Base-by-base conservation (phyloP, 805 yeast species). In the Saccharomycopsis javanensis region DNA sequence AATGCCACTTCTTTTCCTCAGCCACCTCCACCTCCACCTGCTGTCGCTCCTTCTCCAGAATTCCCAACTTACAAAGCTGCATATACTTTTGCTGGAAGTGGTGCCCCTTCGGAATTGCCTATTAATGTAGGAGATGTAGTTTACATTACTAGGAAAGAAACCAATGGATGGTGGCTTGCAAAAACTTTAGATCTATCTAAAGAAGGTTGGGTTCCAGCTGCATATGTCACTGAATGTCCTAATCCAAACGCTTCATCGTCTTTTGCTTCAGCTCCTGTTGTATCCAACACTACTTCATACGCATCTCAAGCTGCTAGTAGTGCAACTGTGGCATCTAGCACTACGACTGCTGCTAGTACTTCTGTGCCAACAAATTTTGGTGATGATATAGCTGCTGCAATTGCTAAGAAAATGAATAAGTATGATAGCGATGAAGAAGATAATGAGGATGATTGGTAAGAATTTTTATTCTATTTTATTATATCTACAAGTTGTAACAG, bases 161-260 rank as follows among this genome's bases (percentile, higher is more conserved):
- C 84, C 51, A 91, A 88, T 61, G 96, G 97, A 16, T 94, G 99
- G 99, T 92, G 96, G 64, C 76, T 94, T 58, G 97, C 90, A 8
- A 86, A 86, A 68, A 76, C 81, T 34, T 68, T 85, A 60, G 91
- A 86, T 65, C 94, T 87, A 45, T 67, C 84, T 0, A 79, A 75
- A 57, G 94, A 90, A 68, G 99, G 99, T 4, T 94, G 99, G 99
- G 92, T 94, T 11, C 99, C 99, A 13, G 85, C 94, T 23, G 87
- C 91, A n/a, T 94, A 91, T 68, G 81, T 92, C 66, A 82, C 75
- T 20, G 81, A 80, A 60, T 79, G 79, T 62, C 79, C 70, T 3
- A 77, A 79, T 11, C 81, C 85, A 37, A 50, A 33, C 7, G 50
- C 46, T 20, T 7, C 42, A 5, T 25, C 35, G 18, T 16, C 30